These are phyloP conservation scores for Citrus cavaleriei DNA, from an alignment of 345 rosid species.

Conservation along the genomic window DNA sequence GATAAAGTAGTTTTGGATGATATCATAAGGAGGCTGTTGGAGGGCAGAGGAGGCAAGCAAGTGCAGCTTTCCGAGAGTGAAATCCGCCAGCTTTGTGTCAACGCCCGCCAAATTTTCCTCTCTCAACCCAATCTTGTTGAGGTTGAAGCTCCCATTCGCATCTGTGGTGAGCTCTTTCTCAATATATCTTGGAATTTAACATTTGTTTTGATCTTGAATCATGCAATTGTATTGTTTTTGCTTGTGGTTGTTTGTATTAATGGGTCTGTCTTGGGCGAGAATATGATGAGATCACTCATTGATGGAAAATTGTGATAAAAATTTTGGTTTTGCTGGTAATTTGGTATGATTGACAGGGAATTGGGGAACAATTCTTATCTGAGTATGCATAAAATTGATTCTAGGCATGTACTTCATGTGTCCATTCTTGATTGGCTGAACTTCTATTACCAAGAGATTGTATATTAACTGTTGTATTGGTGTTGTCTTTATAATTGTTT, in stretches of 20 bases:
- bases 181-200: neutral
- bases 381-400: neutral
- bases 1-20: constrained; percentile 86
- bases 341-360: neutral
- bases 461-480: neutral
- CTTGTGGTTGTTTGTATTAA: neutral
- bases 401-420: neutral
- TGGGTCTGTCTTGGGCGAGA: neutral
- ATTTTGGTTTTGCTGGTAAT: neutral
- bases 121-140: constrained; percentile 83
- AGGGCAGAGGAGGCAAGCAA: constrained; percentile 89
- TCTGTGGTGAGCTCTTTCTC: constrained; percentile 66
- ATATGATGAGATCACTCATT: neutral
- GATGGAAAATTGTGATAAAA: neutral
- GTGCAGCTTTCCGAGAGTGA: constrained; percentile 95
- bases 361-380: neutral
- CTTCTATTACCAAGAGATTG: neutral
- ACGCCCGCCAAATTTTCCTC: constrained; percentile 90
- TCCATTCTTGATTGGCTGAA: constrained; percentile 6
- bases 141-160: constrained; percentile 77
- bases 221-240: neutral
- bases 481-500: neutral
- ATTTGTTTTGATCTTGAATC: neutral
- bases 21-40: constrained; percentile 82
- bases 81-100: constrained; percentile 97